These are phyloP conservation scores for Luffa acutangula DNA, from an alignment of 306 rosid genomes.

Conservation along the genomic window DNA sequence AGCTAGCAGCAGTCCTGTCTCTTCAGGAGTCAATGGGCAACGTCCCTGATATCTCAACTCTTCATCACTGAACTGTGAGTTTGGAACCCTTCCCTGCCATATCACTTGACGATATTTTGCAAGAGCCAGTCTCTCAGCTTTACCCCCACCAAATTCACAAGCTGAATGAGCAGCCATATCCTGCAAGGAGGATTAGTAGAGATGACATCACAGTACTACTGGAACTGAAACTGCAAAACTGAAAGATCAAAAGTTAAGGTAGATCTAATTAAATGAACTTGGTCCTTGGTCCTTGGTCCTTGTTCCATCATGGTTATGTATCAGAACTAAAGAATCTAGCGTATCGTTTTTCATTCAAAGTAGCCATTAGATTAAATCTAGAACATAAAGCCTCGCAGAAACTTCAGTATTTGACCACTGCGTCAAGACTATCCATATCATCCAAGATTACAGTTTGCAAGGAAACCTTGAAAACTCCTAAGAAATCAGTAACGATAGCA, in stretches of 20 bases:
- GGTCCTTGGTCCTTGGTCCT: constrained; percentile 1
- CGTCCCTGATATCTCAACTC: constrained; percentile 85
- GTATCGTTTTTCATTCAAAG: background rate
- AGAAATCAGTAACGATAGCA: background rate
- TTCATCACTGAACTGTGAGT: constrained; percentile 84
- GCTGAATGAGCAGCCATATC: constrained; percentile 99
- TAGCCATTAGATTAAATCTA: background rate
- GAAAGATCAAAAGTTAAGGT: background rate
- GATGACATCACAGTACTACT: background rate
- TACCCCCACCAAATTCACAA: constrained; percentile 95
- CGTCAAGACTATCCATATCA: background rate
- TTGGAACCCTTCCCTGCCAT: constrained; percentile 97
- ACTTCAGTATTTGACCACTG: background rate
- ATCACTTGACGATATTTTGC: constrained; percentile 82
- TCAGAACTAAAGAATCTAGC: background rate
- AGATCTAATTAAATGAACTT: background rate
- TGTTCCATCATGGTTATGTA: background rate
- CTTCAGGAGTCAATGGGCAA: constrained; percentile 97
- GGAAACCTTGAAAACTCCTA: background rate
- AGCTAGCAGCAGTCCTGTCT: constrained; percentile 81
- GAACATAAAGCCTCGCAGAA: background rate
- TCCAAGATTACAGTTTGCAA: background rate
- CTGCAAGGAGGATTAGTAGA: constrained; percentile 25
- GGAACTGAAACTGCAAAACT: background rate
- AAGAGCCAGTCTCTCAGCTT: constrained; percentile 77